Evolutionary conservation across 2,329 filamentous ascomycete species (phyloP).

Genomic region (Stemphylium beticola): DNA sequence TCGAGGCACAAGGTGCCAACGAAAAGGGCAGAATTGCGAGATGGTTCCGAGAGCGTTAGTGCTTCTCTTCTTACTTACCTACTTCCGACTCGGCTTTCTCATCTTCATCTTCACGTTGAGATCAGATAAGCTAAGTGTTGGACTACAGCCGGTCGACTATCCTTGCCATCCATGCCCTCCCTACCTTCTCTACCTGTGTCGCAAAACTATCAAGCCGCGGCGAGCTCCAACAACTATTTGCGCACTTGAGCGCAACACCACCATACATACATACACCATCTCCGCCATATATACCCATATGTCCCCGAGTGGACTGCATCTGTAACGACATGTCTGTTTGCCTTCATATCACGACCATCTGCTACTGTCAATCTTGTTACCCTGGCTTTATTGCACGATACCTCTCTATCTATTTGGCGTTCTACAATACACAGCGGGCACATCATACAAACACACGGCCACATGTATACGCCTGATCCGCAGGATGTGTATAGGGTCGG

Average conservation of each 20-base stretch:
- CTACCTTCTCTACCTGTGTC: conserved; percentile 32
- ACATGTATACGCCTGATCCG: no score
- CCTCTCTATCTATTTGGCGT: conserved; percentile 1
- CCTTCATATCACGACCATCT: conserved; percentile 2
- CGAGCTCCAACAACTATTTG: conserved; percentile 28
- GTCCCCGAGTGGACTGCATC: conserved; percentile 1
- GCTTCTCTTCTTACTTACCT: conserved; percentile 24
- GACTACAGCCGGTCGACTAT: conserved; percentile 31
- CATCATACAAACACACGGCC: no score
- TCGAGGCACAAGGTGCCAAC: conserved; percentile 58
- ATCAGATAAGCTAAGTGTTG: conserved; percentile 34
- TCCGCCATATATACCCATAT: conserved; percentile 11
- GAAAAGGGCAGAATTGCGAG: conserved; percentile 51
- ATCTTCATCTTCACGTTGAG: conserved; percentile 16
- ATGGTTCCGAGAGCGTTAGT: conserved; percentile 56
- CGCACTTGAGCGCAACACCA: conserved; percentile 24
- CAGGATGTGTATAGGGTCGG: no score
- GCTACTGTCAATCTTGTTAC: background rate
- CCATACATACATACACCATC: background rate
- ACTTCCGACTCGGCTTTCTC: conserved; percentile 14
- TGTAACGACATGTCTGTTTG: conserved; percentile 4
- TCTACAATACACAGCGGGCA: background rate
- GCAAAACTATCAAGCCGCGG: conserved; percentile 35
- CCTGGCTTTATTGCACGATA: conserved; percentile 5
- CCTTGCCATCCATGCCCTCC: conserved; percentile 30